Evolutionary conservation across 495 filamentous ascomycete genomes (phyloP), one percentile per base, ranked within the genome.

Genomic region (Lasiosphaeria ovina): DNA sequence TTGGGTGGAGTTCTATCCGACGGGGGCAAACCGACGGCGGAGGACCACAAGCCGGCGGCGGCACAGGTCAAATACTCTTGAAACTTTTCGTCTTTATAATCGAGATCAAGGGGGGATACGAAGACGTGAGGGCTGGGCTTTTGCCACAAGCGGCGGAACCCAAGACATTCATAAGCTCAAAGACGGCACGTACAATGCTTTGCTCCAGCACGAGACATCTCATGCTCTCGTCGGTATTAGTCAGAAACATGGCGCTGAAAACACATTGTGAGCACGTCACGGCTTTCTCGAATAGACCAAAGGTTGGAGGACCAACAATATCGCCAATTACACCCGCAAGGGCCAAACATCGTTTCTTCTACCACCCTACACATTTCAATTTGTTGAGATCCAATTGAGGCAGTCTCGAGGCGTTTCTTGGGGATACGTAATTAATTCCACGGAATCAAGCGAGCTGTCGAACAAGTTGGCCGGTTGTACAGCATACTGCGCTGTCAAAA

Each of bases 401-500:
- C 17, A 24, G 16, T 24, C 14, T 51, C 24, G 24, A 24, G 24
- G 24, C 24, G 24, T 24, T 24, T 24, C 24, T 24, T 24, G 24
- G 24, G 2, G 24, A 24, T 24, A 24, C 24, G 24, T 24, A 24
- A 24, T 1, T 24, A 24, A 24, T 24, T 24, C 24, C 24, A 24
- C 52, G 44, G 52, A 44, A n/a, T 34, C 36, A 50, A 52, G 31
- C 36, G 34, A 55, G 40, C 33, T 53, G n/a, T 54, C n/a, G 35
- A 58, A 24, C 24, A 24, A 24, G 24, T 24, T 24, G 24, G 24
- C 35, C 32, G 47, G 56, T 62, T 32, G 14, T 62, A 69, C 66
- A 49, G 32, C 57, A 62, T 62, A 16, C 35, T 55, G 45, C 51
- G 62, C 65, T 71, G 69, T 68, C 66, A 71, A 71, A 55, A 69